Conservation (phyloP, 768 basidiomycete species). For the Pholiota conissans region DNA sequence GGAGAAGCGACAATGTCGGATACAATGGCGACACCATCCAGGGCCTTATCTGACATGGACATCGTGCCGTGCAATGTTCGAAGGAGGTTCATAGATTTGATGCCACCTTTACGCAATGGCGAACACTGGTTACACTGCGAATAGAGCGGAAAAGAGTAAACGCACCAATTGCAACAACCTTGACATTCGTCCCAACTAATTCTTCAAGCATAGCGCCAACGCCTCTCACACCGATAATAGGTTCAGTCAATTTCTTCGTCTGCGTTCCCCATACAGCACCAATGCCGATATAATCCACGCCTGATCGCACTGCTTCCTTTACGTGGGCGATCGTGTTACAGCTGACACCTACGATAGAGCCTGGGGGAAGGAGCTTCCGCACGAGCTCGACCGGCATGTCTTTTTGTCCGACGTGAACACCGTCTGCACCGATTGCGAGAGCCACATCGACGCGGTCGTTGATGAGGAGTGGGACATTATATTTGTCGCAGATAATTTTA, state of each 20-base stretch:
- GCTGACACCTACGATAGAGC: constrained; percentile 78
- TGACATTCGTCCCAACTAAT: constrained; percentile 62
- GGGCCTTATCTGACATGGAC: constrained; percentile 50
- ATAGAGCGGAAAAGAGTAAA: not conserved
- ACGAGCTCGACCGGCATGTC: constrained; percentile 77
- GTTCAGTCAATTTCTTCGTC: constrained; percentile 72
- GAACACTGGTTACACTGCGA: not conserved
- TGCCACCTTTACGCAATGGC: constrained; percentile 60
- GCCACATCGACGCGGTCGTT: constrained; percentile 90
- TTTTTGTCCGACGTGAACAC: constrained; percentile 88
- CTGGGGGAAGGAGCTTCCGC: constrained; percentile 64
- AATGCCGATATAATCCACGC: constrained; percentile 86
- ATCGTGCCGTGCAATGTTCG: constrained; percentile 74
- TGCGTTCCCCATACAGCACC: constrained; percentile 82
- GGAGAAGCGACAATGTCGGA: constrained; percentile 78
- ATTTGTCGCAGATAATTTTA: constrained; percentile 71
- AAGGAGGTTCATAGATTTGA: constrained; percentile 76
- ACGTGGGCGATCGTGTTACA: constrained; percentile 72
- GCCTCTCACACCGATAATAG: constrained; percentile 70
- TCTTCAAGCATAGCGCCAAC: constrained; percentile 65
- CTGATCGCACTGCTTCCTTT: constrained; percentile 54
- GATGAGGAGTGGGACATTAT: constrained; percentile 82
- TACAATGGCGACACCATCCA: constrained; percentile 88
- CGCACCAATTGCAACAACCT: constrained; percentile 85
- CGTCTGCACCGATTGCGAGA: constrained; percentile 70